Conservation (phyloP, 164 flowering plant species). For the Tetracentron sinense region DNA sequence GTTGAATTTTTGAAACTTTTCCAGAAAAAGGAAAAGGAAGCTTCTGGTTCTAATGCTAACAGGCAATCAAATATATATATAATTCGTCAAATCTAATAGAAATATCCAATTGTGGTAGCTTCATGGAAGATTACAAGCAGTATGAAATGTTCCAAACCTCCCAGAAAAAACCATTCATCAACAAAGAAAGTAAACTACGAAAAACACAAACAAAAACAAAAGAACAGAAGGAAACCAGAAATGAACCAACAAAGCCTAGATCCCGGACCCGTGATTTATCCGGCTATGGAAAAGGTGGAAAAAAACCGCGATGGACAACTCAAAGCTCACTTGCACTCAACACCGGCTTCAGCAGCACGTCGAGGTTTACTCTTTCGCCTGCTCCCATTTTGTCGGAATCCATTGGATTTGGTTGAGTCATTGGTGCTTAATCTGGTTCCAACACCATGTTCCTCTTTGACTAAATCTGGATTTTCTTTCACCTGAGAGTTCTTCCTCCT, state of each 20-base stretch:
- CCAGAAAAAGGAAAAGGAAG: not conserved
- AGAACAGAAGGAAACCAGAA: conserved; percentile 17
- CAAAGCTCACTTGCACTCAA: conserved; percentile 58
- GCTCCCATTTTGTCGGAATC: conserved; percentile 63
- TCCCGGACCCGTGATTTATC: conserved; percentile 12
- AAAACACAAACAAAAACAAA: conserved; percentile 11
- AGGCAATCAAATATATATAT: conserved; percentile 4
- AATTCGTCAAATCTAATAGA: conserved; percentile 10
- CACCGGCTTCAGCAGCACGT: conserved; percentile 82
- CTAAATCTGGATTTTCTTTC: conserved; percentile 40
- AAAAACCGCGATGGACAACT: conserved; percentile 2
- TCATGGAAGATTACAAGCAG: conserved; percentile 25
- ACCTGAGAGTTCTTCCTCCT: conserved; percentile 40
- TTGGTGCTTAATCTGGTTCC: conserved; percentile 36
- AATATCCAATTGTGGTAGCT: conserved; percentile 17
- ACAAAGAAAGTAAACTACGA: conserved; percentile 7
- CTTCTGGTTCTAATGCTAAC: not conserved
- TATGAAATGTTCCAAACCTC: conserved; percentile 22
- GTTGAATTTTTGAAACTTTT: not conserved
- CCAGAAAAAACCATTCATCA: conserved; percentile 19
- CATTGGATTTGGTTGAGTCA: conserved; percentile 43
- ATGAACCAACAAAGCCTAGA: conserved; percentile 23
- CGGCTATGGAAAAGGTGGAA: conserved; percentile 10
- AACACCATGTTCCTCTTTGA: conserved; percentile 50
- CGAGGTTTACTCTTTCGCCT: conserved; percentile 77